Evolutionary conservation across 441 rosid species (phyloP).

Genomic region (Gossypium schwendimanii): DNA sequence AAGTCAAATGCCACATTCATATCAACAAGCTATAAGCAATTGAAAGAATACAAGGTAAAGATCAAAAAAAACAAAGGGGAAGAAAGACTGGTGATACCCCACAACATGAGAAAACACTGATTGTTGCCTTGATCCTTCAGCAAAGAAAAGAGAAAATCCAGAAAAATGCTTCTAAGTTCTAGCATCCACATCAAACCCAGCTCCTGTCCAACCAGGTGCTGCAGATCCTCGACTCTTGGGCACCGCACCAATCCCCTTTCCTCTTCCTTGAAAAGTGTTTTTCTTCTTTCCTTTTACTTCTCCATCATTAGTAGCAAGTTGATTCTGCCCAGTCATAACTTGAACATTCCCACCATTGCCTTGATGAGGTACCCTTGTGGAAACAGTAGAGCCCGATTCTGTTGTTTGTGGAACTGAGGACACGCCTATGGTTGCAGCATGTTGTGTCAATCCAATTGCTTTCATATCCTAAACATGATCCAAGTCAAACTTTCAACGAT

Average conservation of each 20-base stretch:
- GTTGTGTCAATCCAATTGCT: constrained; percentile 19
- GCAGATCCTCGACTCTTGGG: constrained; percentile 49
- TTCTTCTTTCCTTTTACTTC: constrained; percentile 59
- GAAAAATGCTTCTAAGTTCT: constrained; percentile 34
- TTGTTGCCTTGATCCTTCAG: background rate
- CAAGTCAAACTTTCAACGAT: constrained; percentile 16
- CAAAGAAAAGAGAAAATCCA: constrained; percentile 6
- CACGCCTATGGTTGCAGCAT: constrained; percentile 23
- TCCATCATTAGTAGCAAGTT: constrained; percentile 37
- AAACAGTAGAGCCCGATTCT: constrained; percentile 21
- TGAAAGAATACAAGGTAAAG: constrained; percentile 6
- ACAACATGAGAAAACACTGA: background rate
- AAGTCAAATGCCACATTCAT: constrained; percentile 11
- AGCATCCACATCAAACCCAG: constrained; percentile 84
- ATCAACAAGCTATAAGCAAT: constrained; percentile 17
- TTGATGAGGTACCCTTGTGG: constrained; percentile 30
- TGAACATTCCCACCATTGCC: constrained; percentile 27
- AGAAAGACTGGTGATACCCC: background rate
- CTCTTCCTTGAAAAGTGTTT: constrained; percentile 55
- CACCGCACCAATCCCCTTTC: constrained; percentile 53
- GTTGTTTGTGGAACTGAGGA: constrained; percentile 27
- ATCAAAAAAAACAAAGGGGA: background rate
- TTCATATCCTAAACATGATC: constrained; percentile 39
- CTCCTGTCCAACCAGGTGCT: constrained; percentile 77
- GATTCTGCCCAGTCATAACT: constrained; percentile 29